Percentiles rank a stretch among this genome's conserved stretches.
Evolutionary conservation across 495 filamentous ascomycete species (phyloP).

Genomic region (Penicillium angulare): DNA sequence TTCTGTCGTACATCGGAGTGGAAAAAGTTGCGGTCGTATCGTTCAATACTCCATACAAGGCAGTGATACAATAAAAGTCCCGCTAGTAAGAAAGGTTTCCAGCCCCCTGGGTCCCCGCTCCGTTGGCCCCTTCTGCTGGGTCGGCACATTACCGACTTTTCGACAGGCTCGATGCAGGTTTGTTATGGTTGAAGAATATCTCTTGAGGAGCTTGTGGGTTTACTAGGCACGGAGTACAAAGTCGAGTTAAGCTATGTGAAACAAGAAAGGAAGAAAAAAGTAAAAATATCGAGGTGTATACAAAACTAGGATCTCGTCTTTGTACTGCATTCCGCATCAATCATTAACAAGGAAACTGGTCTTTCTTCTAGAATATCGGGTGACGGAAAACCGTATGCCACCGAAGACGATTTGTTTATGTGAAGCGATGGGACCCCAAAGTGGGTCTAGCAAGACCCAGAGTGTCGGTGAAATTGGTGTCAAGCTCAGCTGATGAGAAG

Average conservation of each 20-base stretch:
- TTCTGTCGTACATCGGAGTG: constrained; percentile 23
- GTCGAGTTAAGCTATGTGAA: too few relatives aligned
- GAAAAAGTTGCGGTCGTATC: too few relatives aligned
- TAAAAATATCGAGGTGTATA: too few relatives aligned
- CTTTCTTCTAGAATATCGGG: too few relatives aligned
- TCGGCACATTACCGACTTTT: constrained; percentile 32
- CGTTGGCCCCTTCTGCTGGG: constrained; percentile 23
- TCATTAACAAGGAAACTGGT: too few relatives aligned
- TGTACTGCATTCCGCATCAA: too few relatives aligned
- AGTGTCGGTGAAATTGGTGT: constrained; percentile 32
- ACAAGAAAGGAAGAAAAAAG: too few relatives aligned
- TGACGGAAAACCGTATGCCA: too few relatives aligned
- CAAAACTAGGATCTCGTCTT: too few relatives aligned
- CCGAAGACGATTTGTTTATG: too few relatives aligned
- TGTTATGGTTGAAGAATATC: background rate
- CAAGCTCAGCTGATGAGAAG: constrained; percentile 26
- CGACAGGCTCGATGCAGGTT: constrained; percentile 11
- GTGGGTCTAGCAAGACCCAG: constrained; percentile 17
- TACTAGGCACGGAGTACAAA: too few relatives aligned
- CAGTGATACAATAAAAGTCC: constrained; percentile 17
- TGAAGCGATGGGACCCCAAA: constrained; percentile 19
- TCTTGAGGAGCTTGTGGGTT: too few relatives aligned
- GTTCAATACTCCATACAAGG: constrained; percentile 7
- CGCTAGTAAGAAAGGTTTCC: constrained; percentile 24
- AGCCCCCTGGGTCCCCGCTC: constrained; percentile 23